Evolutionary conservation across 1,284 basidiomycete species (phyloP), one percentile per base, ranked within the genome.

Genomic region (Pholiota adiposa): DNA sequence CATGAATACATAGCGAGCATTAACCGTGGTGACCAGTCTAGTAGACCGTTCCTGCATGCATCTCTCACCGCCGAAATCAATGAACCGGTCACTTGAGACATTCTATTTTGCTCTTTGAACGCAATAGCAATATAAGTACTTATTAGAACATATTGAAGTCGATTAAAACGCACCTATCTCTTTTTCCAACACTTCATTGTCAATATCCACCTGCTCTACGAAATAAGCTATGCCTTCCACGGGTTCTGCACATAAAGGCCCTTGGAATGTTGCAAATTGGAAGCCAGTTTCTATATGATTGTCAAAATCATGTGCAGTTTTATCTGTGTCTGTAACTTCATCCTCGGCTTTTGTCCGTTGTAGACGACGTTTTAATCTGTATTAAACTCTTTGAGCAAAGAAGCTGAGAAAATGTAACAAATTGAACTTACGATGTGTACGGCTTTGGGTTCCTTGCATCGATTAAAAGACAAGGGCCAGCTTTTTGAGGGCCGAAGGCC

Each of bases 1-100:
- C 97, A 99, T 5, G 92, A 91, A 77, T 99, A 99, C 94, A 98
- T 98, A 1, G 97, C 97, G 57, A 99, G 81, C 89, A 97, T 94
- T 66, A 99, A 83, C 43, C 97, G 85, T 16, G 97, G 97, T 7
- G 95, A 97, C 97, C 97, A 99, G 75, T 99, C 97, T 49, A 99
- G 79, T 63, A 99, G 74, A 0, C 92, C 96, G 63, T 88, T 88
- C 60, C 92, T 85, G 71, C 95, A 98, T 0, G 93, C 90, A 69
- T 99, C 97, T 70, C 92, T 86, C 44, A 96, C 87, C 6, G 89
- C 84, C 16, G 97, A 93, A 68, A 98, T 96, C 53, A 98, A 79
- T 7, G 94, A 94, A 31, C 93, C 97, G 3, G 90, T 89, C 34
- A 94, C 86, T 70, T 97, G 95, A 2, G 90, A 84, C 75, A 86